phyloP scores from a whole-genome alignment of 2,329 filamentous ascomycete genomes.

The Daldinia sp. region DNA sequence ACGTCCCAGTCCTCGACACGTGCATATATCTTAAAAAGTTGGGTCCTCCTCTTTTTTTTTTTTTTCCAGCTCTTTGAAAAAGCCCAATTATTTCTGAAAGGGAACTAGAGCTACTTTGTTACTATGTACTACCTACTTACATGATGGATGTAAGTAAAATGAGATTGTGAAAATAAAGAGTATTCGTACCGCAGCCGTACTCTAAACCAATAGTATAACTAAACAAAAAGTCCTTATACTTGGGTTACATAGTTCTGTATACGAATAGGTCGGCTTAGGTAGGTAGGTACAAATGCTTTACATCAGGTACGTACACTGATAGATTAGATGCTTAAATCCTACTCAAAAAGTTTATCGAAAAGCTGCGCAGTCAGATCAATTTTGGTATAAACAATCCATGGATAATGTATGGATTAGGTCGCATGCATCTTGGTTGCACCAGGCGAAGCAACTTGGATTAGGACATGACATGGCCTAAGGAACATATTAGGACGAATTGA shows the following conservation, averaged over 20 bases:
- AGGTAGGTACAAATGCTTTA: too few relatives aligned
- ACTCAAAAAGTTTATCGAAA: background rate
- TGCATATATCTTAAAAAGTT: conserved; percentile 4
- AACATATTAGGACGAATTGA: conserved; percentile 30
- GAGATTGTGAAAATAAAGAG: background rate
- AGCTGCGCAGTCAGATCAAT: background rate
- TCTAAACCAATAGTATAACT: background rate
- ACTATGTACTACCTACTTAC: background rate
- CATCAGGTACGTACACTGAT: background rate
- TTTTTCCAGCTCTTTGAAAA: background rate
- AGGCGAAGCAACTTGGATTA: conserved; percentile 19
- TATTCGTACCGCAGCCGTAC: background rate
- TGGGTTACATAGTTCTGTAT: too few relatives aligned
- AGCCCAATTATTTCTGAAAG: background rate
- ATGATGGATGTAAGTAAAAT: background rate
- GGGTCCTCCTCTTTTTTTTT: background rate
- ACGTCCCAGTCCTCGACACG: conserved; percentile 26
- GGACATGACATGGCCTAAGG: background rate
- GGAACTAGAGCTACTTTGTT: background rate
- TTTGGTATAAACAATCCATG: background rate
- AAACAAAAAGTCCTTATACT: background rate
- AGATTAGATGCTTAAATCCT: background rate
- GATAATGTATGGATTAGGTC: conserved; percentile 8
- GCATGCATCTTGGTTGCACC: conserved; percentile 18
- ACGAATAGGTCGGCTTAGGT: background rate